Percentiles rank a stretch among this genome's conserved stretches.
Evolutionary conservation across 1,284 basidiomycete species (phyloP).

Genomic region (Boletus sp.): DNA sequence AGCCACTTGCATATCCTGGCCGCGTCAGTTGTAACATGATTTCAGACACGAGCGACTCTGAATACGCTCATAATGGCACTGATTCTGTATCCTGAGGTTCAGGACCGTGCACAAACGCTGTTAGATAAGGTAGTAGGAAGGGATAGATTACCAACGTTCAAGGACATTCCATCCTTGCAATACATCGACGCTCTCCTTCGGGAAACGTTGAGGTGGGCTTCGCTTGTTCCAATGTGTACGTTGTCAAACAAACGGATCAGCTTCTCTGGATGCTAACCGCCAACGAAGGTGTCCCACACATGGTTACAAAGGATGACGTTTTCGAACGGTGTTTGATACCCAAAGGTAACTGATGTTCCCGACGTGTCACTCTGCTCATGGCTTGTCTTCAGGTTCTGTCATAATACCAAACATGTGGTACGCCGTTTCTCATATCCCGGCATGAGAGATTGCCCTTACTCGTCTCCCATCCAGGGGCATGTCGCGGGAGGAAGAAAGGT

Average conservation of each 20-base stretch:
- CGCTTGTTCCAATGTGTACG: conserved; percentile 26
- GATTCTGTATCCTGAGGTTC: conserved; percentile 25
- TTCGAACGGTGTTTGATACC: conserved; percentile 27
- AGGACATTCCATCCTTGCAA: conserved; percentile 21
- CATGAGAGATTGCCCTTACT: neutral
- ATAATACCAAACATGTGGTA: conserved; percentile 25
- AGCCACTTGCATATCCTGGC: neutral
- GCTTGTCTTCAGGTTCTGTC: conserved; percentile 14
- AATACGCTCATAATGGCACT: conserved; percentile 22
- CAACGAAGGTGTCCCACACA: conserved; percentile 22
- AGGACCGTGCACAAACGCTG: conserved; percentile 22
- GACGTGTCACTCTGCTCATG: neutral
- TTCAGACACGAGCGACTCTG: conserved; percentile 26
- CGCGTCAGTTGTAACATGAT: neutral
- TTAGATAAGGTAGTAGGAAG: conserved; percentile 26
- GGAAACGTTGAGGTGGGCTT: conserved; percentile 27
- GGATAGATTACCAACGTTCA: conserved; percentile 21
- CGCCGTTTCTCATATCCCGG: neutral
- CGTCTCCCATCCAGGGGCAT: conserved; percentile 16
- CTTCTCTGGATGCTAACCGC: neutral
- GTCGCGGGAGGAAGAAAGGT: conserved; percentile 23
- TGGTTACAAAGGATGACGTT: conserved; percentile 22
- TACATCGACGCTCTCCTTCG: conserved; percentile 29
- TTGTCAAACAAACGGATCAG: neutral
- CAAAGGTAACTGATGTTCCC: conserved; percentile 18